Evolutionary conservation across 441 rosid species (phyloP).

Genomic region (Croton setiger): DNA sequence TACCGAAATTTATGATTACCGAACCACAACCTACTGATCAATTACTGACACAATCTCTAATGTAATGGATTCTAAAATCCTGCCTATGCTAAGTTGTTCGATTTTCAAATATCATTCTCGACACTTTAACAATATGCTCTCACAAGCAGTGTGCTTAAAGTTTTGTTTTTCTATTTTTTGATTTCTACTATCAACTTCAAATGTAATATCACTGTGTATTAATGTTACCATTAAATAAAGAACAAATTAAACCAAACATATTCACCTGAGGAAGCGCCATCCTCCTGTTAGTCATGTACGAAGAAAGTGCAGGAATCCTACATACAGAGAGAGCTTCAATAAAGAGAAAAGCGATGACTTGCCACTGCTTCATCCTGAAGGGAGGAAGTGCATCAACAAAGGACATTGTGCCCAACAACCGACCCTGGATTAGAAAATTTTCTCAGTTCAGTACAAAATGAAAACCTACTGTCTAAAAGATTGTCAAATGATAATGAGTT

Average conservation of each 20-base stretch:
- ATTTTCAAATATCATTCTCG: background rate
- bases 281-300: slow-evolving; percentile 45
- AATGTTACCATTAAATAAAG: too few species aligned
- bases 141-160: too few species aligned
- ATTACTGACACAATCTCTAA: background rate
- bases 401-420: slow-evolving; percentile 84
- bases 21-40: background rate
- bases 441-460: slow-evolving; percentile 4
- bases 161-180: too few species aligned
- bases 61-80: background rate
- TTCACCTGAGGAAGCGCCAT: slow-evolving; percentile 57
- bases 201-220: too few species aligned
- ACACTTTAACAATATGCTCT: too few species aligned
- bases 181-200: too few species aligned
- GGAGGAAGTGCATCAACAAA: slow-evolving; percentile 71
- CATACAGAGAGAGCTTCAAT: slow-evolving; percentile 72
- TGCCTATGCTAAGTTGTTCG: too few species aligned
- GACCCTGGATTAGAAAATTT: slow-evolving; percentile 39
- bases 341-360: slow-evolving; percentile 66
- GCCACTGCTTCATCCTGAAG: slow-evolving; percentile 70
- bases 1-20: background rate
- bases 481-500: background rate
- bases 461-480: background rate
- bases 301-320: slow-evolving; percentile 58
- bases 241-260: background rate